phyloP scores from a whole-genome alignment of 2,329 filamentous ascomycete genomes.

The Truncatella angustata region DNA sequence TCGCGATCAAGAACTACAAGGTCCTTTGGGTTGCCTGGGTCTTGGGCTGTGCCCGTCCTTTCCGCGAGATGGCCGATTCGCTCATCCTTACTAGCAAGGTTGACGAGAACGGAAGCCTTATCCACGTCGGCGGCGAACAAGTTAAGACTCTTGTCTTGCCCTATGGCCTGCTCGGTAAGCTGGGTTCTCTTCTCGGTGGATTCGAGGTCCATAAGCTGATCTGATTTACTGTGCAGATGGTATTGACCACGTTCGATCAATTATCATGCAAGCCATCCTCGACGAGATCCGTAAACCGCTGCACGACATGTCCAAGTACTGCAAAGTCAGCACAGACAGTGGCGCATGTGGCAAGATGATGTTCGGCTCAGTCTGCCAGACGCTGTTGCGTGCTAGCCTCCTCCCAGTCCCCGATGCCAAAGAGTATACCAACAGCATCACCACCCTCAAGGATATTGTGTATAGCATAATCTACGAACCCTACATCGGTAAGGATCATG shows the following conservation, averaged over 20 bases:
- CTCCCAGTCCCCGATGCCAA: constrained; percentile 19
- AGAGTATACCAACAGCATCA: constrained; percentile 18
- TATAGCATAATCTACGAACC: constrained; percentile 15
- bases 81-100: constrained; percentile 20
- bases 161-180: constrained; percentile 19
- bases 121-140: constrained; percentile 16
- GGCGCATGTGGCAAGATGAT: constrained; percentile 24
- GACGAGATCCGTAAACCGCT: constrained; percentile 13
- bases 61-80: constrained; percentile 20
- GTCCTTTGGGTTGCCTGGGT: constrained; percentile 21
- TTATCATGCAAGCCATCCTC: constrained; percentile 17
- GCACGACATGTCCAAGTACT: neutral
- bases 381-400: constrained; percentile 15
- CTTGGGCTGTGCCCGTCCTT: constrained; percentile 20
- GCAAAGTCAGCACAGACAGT: constrained; percentile 14
- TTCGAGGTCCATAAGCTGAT: neutral
- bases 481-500: constrained; percentile 19
- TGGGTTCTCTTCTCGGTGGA: neutral
- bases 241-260: constrained; percentile 13
- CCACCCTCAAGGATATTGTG: constrained; percentile 14
- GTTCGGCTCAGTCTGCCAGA: constrained; percentile 19
- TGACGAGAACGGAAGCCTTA: constrained; percentile 17
- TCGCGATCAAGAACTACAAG: constrained; percentile 18
- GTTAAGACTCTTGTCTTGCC: constrained; percentile 22
- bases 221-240: constrained; percentile 10